Conservation (phyloP, 2,329 filamentous ascomycete species). For the Venturia aucupariae region DNA sequence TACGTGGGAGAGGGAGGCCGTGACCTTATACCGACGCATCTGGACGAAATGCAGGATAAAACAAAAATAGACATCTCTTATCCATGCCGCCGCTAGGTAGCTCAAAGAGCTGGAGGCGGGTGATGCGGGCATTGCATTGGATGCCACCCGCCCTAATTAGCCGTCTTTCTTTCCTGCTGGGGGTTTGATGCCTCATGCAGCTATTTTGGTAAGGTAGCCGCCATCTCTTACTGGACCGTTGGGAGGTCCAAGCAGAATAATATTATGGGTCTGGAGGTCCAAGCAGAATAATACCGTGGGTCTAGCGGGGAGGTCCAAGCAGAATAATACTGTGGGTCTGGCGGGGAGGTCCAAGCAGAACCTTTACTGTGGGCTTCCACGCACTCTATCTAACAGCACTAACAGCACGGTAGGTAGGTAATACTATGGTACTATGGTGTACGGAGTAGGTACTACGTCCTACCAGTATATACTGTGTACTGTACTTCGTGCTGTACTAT, state of each 20-base stretch:
- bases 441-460: too few species aligned
- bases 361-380: too few species aligned
- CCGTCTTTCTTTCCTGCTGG: background rate
- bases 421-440: too few species aligned
- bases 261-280: too few species aligned
- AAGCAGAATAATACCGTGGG: too few species aligned
- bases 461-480: too few species aligned
- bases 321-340: too few species aligned
- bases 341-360: too few species aligned
- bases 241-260: slow-evolving; percentile 1
- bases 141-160: background rate
- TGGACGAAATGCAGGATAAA: slow-evolving; percentile 10
- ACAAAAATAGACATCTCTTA: background rate
- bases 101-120: background rate
- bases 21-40: slow-evolving; percentile 11
- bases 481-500: too few species aligned
- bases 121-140: background rate
- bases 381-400: too few species aligned
- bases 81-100: slow-evolving; percentile 1
- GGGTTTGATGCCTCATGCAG: background rate
- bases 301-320: slow-evolving; percentile 4
- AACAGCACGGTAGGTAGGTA: too few species aligned
- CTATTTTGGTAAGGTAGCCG: slow-evolving; percentile 13
- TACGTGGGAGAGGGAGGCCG: background rate
- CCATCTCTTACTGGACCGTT: background rate